Evolutionary conservation across 495 filamentous ascomycete species (phyloP), one percentile per base, ranked within the genome.

Genomic region (Neurospora intermedia): DNA sequence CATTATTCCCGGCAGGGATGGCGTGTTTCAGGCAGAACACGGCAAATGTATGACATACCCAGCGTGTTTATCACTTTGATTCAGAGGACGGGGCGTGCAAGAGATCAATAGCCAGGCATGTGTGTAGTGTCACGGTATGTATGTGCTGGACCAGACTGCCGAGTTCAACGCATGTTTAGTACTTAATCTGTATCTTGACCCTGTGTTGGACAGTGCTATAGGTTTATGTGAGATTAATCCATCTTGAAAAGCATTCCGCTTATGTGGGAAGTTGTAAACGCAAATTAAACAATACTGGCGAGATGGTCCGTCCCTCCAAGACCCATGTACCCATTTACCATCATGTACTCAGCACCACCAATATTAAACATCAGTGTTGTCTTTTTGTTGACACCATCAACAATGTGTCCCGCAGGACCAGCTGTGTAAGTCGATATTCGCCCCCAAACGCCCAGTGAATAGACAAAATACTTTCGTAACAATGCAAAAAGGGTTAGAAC

Each of bases 401-500:
- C 54, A 35, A 35, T 38, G 13, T 18, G 27, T 18, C 35, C 48
- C 20, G 15, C 20, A 10, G 48, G 48, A 59, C 23, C 48, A 15
- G 2, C 20, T 59, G 48, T 27, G 11, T 27, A 59, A 59, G 23
- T 59, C 20, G 48, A 27, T 13, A 15, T 15, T 59, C 27, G 48
- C 6, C 6, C 6, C 48, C 48, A 6, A 59, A 59, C 48, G 48
- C 48, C 27, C 20, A 59, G 11, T 27, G 48, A 59, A 27, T 27
- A 59, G 27, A 13, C 48, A 59, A 13, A 6, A 59, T 20, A 27
- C 48, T 10, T 27, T 23, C 23, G 23, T 62, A 31, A 3, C 54
- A 23, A 62, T 35, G 6, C 27, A 35, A 18, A 18, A 59, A 35
- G 1, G 27, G 15, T 6, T 66, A 81, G 74, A 80, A 97, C 11